phyloP scores from a whole-genome alignment of 2,329 filamentous ascomycete species.

The Fusarium sp. region DNA sequence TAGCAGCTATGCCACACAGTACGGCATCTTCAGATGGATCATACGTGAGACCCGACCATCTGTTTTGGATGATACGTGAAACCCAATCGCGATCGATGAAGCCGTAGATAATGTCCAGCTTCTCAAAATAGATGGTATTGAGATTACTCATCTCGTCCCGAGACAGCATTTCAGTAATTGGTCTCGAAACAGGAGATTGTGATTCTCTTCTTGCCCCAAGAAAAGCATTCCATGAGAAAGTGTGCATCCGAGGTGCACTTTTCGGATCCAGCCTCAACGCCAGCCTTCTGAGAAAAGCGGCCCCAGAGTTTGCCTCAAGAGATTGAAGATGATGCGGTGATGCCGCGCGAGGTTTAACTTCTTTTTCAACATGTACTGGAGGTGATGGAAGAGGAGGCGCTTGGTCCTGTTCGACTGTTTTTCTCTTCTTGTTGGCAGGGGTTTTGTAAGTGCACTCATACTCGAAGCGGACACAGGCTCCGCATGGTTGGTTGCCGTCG shows the following conservation, averaged over 20 bases:
- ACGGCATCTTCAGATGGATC: slow-evolving; percentile 50
- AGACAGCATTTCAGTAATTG: slow-evolving; percentile 60
- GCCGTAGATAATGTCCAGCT: slow-evolving; percentile 64
- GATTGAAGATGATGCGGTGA: slow-evolving; percentile 52
- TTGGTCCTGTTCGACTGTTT: not conserved
- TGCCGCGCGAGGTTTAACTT: not conserved
- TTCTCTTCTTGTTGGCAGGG: slow-evolving; percentile 23
- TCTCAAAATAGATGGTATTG: slow-evolving; percentile 62
- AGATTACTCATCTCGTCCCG: slow-evolving; percentile 60
- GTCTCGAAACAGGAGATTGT: slow-evolving; percentile 42
- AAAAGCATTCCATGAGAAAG: slow-evolving; percentile 66
- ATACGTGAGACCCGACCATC: slow-evolving; percentile 49
- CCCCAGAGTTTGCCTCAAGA: slow-evolving; percentile 67
- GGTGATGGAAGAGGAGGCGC: slow-evolving; percentile 4
- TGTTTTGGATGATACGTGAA: slow-evolving; percentile 43
- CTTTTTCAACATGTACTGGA: slow-evolving; percentile 3
- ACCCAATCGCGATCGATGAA: slow-evolving; percentile 56
- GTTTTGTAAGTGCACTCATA: slow-evolving; percentile 63
- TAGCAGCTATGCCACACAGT: slow-evolving; percentile 65
- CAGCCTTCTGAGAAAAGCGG: slow-evolving; percentile 65
- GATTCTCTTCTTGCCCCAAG: slow-evolving; percentile 45
- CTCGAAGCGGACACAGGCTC: slow-evolving; percentile 64
- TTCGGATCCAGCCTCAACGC: slow-evolving; percentile 64
- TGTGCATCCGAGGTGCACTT: slow-evolving; percentile 63
- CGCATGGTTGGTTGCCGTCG: slow-evolving; percentile 63